phyloP scores from a whole-genome alignment of 2,329 filamentous ascomycete genomes.

The Sporothrix variecibatus region DNA sequence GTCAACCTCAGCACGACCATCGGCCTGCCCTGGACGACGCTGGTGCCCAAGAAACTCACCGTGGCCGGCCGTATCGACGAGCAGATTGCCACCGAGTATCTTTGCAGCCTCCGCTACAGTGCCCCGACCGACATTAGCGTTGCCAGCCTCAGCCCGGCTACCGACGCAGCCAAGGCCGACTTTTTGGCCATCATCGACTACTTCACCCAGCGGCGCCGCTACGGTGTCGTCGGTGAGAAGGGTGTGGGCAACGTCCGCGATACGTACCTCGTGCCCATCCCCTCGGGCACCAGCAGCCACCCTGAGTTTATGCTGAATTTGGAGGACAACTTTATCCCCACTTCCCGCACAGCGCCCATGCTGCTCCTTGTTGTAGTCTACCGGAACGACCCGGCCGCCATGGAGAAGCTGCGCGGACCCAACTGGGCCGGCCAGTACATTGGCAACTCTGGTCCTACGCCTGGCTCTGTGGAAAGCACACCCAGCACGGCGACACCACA shows the following conservation, averaged over 20 bases:
- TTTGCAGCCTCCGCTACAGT: constrained; percentile 83
- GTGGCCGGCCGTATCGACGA: constrained; percentile 81
- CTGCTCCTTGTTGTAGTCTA: constrained; percentile 85
- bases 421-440: constrained; percentile 36
- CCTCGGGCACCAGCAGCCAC: constrained; percentile 67
- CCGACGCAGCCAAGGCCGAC: constrained; percentile 58
- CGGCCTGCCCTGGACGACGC: constrained; percentile 63
- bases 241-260: constrained; percentile 76
- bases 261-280: constrained; percentile 86
- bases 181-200: constrained; percentile 85
- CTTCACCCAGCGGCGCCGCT: constrained; percentile 78
- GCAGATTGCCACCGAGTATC: constrained; percentile 83
- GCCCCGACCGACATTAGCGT: constrained; percentile 82
- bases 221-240: constrained; percentile 83
- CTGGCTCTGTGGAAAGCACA: constrained; percentile 13
- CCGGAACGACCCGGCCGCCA: constrained; percentile 56
- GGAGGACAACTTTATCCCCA: constrained; percentile 78
- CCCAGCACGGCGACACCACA: constrained; percentile 15
- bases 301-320: constrained; percentile 88
- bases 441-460: neutral
- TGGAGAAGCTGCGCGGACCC: constrained; percentile 42
- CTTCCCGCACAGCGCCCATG: constrained; percentile 70
- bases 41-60: constrained; percentile 70
- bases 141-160: constrained; percentile 67
- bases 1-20: constrained; percentile 69